Evolutionary conservation across 768 basidiomycete species (phyloP), one percentile per base, ranked within the genome.

Genomic region (Naganishia antarctica): DNA sequence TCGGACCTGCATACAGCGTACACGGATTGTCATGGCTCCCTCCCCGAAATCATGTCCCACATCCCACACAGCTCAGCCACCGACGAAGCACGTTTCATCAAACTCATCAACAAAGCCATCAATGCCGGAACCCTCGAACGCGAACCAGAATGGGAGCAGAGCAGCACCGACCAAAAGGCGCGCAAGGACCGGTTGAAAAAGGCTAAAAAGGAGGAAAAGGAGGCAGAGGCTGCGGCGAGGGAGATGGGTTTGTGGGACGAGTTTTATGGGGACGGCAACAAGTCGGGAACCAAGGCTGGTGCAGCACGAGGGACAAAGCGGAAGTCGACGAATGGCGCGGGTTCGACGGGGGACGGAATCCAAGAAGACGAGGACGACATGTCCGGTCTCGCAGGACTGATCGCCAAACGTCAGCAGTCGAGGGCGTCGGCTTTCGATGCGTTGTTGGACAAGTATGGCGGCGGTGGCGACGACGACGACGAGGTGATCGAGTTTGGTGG

Each of bases 211-310:
- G 91, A 93, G 75, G 90, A 89, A 1, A 79, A 80, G 61, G 90
- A 94, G 70, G 92, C 92, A 3, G 92, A 80, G 76, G 81, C 83
- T 21, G 79, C 87, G 44, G 92, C 92, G 5, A 89, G 85, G 69
- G 89, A 90, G 67, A 78, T 97, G 16, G 92, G 91, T 2, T 88
- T 96, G 11, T 93, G 91, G 90, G 91, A 96, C 21, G 78, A 78
- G 66, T 78, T 79, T 58, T 78, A 74, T 51, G 76, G 76, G 28
- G 86, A 86, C 74, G 34, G 25, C 18, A 53, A 15, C 64, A 65
- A 65, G 66, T 51, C 60, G 65, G 26, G 37, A 3, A 25, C 31
- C 16, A 21, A 15, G 12, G 34, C 13, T 5, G 41, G 15, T 1
- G 50, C 44, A 47, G 47, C 40, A 13, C 26, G 28, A 59, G 45